A percentile compares a stretch with the other conserved stretches of the same genome.
Evolutionary conservation across 495 filamentous ascomycete species (phyloP).

Genomic region (Penicillium lagena): DNA sequence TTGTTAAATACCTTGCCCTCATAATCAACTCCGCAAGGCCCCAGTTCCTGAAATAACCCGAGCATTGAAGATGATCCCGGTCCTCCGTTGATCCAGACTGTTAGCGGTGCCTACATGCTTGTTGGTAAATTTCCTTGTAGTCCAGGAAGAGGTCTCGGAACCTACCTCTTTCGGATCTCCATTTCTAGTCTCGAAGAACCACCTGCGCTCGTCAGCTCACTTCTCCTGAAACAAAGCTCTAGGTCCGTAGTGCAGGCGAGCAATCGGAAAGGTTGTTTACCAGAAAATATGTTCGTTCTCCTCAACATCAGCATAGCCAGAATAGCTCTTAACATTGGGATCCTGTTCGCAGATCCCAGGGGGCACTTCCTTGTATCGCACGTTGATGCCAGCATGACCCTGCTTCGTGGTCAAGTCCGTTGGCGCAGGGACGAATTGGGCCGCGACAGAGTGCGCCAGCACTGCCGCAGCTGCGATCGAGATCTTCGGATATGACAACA

Average conservation of each 20-base stretch:
- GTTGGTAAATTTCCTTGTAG: not conserved
- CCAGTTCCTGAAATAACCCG: constrained; percentile 55
- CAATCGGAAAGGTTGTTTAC: constrained; percentile 1
- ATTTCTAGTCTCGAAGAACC: constrained; percentile 58
- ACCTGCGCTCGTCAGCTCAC: constrained; percentile 15
- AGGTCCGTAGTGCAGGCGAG: no score
- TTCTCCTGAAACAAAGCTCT: no score
- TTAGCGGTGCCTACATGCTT: constrained; percentile 41
- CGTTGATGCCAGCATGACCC: constrained; percentile 45
- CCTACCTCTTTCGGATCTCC: constrained; percentile 34
- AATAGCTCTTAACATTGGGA: constrained; percentile 58
- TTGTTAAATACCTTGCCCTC: constrained; percentile 47
- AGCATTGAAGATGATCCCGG: constrained; percentile 57
- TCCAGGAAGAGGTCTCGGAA: not conserved
- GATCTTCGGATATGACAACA: constrained; percentile 2
- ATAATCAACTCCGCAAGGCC: constrained; percentile 52
- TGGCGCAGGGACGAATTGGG: constrained; percentile 56
- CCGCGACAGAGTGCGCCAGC: constrained; percentile 7
- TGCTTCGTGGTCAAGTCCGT: constrained; percentile 43
- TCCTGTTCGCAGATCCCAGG: constrained; percentile 60
- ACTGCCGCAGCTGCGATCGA: not conserved
- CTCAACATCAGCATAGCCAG: constrained; percentile 58
- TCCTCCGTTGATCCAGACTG: constrained; percentile 58
- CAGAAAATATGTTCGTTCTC: constrained; percentile 60
- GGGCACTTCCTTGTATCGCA: constrained; percentile 57